A percentile compares a stretch with the other conserved stretches of the same genome.
Conservation (phyloP, 176 grass and related monocot species). For the Canna indica region DNA sequence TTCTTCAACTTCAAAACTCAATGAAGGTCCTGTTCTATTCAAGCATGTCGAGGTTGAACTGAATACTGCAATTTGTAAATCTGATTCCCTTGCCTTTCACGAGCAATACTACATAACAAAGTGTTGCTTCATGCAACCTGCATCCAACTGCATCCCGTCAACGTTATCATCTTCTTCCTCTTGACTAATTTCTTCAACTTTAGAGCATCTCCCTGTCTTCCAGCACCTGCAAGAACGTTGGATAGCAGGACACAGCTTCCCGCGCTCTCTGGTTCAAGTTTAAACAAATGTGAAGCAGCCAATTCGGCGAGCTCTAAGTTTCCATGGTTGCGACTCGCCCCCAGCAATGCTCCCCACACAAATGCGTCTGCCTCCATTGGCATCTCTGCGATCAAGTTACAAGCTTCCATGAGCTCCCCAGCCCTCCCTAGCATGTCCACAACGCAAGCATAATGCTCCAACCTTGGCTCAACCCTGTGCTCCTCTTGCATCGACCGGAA, state of each 20-base stretch:
- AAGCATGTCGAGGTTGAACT: too few species aligned
- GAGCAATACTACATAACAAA: neutral
- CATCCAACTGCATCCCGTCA: conserved; percentile 44
- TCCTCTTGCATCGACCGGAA: conserved; percentile 40
- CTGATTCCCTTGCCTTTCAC: too few species aligned
- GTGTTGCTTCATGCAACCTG: neutral
- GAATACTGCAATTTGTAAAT: too few species aligned
- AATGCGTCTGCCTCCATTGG: conserved; percentile 48
- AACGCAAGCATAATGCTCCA: conserved; percentile 69
- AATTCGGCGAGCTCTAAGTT: conserved; percentile 39
- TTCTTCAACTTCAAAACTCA: too few species aligned
- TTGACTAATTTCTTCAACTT: conserved; percentile 42
- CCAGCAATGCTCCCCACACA: conserved; percentile 59
- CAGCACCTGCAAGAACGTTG: conserved; percentile 20
- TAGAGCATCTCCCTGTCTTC: conserved; percentile 26
- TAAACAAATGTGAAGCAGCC: conserved; percentile 23
- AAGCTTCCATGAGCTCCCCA: conserved; percentile 36
- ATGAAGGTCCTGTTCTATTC: too few species aligned
- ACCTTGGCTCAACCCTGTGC: conserved; percentile 30
- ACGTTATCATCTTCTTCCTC: conserved; percentile 31
- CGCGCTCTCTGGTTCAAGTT: conserved; percentile 37
- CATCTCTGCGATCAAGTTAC: conserved; percentile 41
- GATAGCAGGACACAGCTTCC: conserved; percentile 39
- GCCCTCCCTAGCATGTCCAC: conserved; percentile 50
- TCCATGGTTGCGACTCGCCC: conserved; percentile 46